Conservation (phyloP, 2,329 filamentous ascomycete genomes). For the Chrysosporium queenslandicum region DNA sequence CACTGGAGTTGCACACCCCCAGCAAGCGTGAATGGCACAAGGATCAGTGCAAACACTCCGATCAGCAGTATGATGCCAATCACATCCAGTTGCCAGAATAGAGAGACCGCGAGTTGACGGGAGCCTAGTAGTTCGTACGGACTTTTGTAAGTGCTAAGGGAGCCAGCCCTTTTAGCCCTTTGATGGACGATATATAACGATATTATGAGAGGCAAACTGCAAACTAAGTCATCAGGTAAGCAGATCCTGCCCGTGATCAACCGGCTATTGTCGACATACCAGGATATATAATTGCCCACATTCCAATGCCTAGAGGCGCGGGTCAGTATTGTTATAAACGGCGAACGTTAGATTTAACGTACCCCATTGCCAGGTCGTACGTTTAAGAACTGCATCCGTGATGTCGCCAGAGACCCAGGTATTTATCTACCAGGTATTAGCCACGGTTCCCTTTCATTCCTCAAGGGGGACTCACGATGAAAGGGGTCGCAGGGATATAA, state of each 20-base stretch:
- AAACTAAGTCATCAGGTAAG: conserved; percentile 25
- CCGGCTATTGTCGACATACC: conserved; percentile 15
- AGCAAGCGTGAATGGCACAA: conserved; percentile 50
- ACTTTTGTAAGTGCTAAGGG: conserved; percentile 38
- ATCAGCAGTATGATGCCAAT: conserved; percentile 46
- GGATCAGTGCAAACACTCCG: conserved; percentile 43
- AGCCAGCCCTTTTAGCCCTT: conserved; percentile 45
- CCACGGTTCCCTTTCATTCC: no score
- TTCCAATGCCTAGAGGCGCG: conserved; percentile 39
- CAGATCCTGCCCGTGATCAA: background rate
- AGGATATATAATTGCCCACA: conserved; percentile 55
- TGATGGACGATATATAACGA: conserved; percentile 43
- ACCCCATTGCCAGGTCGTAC: conserved; percentile 52
- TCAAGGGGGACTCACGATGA: conserved; percentile 33
- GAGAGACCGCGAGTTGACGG: conserved; percentile 30
- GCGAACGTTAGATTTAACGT: conserved; percentile 21
- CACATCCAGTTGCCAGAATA: conserved; percentile 50
- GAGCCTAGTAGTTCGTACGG: conserved; percentile 37
- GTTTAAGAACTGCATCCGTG: conserved; percentile 40
- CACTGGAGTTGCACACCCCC: conserved; percentile 42
- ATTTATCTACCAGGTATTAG: conserved; percentile 39
- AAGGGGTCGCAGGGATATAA: conserved; percentile 52
- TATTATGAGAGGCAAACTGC: conserved; percentile 46
- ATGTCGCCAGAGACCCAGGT: conserved; percentile 55
- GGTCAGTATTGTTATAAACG: background rate